These are phyloP conservation scores for Oryza meyeriana DNA, from an alignment of 176 grass and related monocot species.

Conservation along the genomic window DNA sequence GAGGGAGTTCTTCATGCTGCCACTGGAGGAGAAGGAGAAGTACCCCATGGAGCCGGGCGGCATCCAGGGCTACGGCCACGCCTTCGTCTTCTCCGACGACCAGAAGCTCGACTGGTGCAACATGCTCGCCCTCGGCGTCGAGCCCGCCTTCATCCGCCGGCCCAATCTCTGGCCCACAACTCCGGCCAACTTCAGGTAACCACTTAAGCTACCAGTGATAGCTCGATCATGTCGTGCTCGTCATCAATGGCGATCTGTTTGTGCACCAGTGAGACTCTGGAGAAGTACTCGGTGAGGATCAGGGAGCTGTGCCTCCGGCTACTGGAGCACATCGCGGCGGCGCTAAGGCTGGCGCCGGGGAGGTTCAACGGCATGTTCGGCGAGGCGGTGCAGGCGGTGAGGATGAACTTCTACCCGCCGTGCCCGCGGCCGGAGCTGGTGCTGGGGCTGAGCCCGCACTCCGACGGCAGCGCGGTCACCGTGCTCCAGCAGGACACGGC, in stretches of 20 bases:
- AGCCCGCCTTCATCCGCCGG: not conserved
- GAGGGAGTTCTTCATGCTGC: not conserved
- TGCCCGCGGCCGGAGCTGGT: slow-evolving; percentile 69
- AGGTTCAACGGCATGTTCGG: slow-evolving; percentile 68
- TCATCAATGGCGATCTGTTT: slow-evolving; percentile 74
- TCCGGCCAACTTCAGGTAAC: slow-evolving; percentile 48
- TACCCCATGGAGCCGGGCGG: slow-evolving; percentile 74
- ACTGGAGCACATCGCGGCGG: slow-evolving; percentile 48
- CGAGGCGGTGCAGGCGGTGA: slow-evolving; percentile 78
- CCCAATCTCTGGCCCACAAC: slow-evolving; percentile 71
- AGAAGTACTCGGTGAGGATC: slow-evolving; percentile 59
- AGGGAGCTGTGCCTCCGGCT: slow-evolving; percentile 50
- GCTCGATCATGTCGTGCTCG: slow-evolving; percentile 28
- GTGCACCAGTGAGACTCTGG: slow-evolving; percentile 41
- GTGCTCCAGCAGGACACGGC: slow-evolving; percentile 77
- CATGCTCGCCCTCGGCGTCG: slow-evolving; percentile 47
- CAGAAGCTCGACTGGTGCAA: slow-evolving; percentile 97
- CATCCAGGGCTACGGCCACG: slow-evolving; percentile 86
- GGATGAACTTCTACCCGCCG: slow-evolving; percentile 89
- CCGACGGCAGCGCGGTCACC: slow-evolving; percentile 88
- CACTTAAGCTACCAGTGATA: not conserved
- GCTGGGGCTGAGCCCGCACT: slow-evolving; percentile 80
- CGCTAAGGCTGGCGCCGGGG: slow-evolving; percentile 38
- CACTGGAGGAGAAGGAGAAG: slow-evolving; percentile 75
- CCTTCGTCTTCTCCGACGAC: slow-evolving; percentile 88